Evolutionary conservation across 257 asterid genomes (phyloP).

Genomic region (Nicotiana paniculata): DNA sequence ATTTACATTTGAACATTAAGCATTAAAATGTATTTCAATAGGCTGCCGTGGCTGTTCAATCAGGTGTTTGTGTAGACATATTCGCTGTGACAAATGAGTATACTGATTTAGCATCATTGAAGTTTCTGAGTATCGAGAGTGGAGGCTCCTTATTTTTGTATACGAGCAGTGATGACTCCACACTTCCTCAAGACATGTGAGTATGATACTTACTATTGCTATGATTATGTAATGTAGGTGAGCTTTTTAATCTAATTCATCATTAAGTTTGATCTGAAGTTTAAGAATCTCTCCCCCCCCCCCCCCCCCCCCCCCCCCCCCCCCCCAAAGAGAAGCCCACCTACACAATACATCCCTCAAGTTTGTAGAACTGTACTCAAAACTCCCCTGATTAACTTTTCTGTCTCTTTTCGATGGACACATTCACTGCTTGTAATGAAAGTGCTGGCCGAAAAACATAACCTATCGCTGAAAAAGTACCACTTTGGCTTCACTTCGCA

Average conservation of each 20-base stretch:
- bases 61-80: slow-evolving; percentile 93
- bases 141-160: slow-evolving; percentile 96
- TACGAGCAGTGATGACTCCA: slow-evolving; percentile 89
- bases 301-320: no score
- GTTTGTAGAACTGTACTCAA: not conserved
- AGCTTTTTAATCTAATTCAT: not conserved
- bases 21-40: slow-evolving; percentile 39
- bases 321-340: not conserved
- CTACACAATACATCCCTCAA: not conserved
- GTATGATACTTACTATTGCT: slow-evolving; percentile 21
- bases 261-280: not conserved
- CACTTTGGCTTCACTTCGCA: not conserved
- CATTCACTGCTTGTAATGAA: not conserved
- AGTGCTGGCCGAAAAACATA: not conserved
- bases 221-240: not conserved
- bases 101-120: slow-evolving; percentile 95
- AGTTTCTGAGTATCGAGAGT: slow-evolving; percentile 95
- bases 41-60: slow-evolving; percentile 99
- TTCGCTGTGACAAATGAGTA: slow-evolving; percentile 98
- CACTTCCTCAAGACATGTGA: slow-evolving; percentile 99
- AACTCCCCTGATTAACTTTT: not conserved
- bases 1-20: slow-evolving; percentile 18
- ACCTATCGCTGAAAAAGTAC: not conserved
- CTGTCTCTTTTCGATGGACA: not conserved
- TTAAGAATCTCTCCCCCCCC: no score